A percentile compares a stretch with the other conserved stretches of the same genome.
Conservation (phyloP, 176 grass and related monocot genomes). For the Oryza longistaminata region DNA sequence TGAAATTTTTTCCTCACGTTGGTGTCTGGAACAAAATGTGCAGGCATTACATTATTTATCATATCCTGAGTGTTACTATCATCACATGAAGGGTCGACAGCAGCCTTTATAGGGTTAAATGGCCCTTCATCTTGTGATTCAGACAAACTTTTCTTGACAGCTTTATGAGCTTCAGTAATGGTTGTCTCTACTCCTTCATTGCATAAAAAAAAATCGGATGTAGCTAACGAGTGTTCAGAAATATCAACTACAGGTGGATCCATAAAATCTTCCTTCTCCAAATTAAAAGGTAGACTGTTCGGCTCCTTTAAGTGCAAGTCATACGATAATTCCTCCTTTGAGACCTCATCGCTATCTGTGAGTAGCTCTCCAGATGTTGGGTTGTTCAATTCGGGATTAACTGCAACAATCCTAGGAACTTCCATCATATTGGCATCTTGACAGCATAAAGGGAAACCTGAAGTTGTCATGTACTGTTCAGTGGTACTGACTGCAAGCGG, state of each 20-base stretch:
- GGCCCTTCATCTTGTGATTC: constrained; percentile 2
- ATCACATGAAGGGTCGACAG: neutral
- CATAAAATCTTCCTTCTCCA: constrained; percentile 13
- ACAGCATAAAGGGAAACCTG: constrained; percentile 26
- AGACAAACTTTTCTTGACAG: constrained; percentile 8
- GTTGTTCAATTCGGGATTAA: constrained; percentile 11
- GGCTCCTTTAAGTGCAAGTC: neutral
- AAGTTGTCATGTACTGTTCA: constrained; percentile 18
- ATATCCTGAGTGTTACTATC: neutral
- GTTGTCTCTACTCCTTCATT: neutral
- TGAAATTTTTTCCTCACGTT: constrained; percentile 8
- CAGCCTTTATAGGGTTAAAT: neutral
- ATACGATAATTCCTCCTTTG: constrained; percentile 1
- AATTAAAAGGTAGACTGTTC: neutral
- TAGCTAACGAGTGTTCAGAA: constrained; percentile 19
- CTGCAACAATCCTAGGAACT: neutral
- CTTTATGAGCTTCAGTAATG: neutral
- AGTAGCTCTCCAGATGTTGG: neutral
- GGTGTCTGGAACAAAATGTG: neutral
- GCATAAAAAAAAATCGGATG: neutral
- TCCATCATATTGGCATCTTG: neutral
- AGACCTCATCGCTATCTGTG: neutral
- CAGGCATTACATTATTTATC: neutral
- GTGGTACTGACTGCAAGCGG: neutral
- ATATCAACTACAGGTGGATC: constrained; percentile 12